These are phyloP conservation scores for Ilex asprella DNA, from an alignment of 257 asterid species.

Conservation along the genomic window DNA sequence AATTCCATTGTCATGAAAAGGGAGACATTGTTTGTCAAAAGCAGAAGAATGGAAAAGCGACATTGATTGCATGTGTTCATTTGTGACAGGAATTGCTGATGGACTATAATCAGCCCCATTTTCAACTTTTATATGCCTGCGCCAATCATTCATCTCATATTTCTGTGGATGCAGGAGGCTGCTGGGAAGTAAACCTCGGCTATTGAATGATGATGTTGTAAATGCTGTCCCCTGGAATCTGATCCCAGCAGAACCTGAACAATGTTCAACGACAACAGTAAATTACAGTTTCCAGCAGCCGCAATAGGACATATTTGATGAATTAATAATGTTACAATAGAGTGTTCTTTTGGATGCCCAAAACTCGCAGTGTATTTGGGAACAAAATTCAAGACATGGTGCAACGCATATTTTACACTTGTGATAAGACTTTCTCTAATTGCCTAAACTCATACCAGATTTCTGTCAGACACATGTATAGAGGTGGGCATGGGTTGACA, in stretches of 20 bases:
- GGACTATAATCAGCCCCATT: slow-evolving; percentile 19
- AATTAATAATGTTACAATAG: no score
- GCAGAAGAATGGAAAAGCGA: slow-evolving; percentile 12
- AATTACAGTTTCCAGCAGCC: neutral
- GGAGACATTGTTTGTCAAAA: slow-evolving; percentile 10
- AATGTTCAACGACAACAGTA: neutral
- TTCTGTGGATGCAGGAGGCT: slow-evolving; percentile 20
- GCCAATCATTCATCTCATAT: slow-evolving; percentile 23
- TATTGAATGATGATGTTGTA: slow-evolving; percentile 21
- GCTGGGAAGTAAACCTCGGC: slow-evolving; percentile 27
- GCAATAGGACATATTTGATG: no score
- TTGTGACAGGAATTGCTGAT: slow-evolving; percentile 13
- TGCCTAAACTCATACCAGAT: no score
- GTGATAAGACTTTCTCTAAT: no score
- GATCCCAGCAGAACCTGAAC: slow-evolving; percentile 13
- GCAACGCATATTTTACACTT: no score
- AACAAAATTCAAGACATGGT: no score
- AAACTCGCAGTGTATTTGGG: no score
- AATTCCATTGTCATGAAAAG: slow-evolving; percentile 5
- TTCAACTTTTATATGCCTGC: slow-evolving; percentile 19
- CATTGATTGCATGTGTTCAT: slow-evolving; percentile 6
- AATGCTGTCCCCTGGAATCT: slow-evolving; percentile 20
- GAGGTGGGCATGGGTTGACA: no score
- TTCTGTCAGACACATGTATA: no score
- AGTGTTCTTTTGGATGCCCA: no score